A percentile compares a stretch with the other conserved stretches of the same genome.
These are phyloP conservation scores for Castanea sativa DNA, from an alignment of 306 rosid species.

Conservation along the genomic window DNA sequence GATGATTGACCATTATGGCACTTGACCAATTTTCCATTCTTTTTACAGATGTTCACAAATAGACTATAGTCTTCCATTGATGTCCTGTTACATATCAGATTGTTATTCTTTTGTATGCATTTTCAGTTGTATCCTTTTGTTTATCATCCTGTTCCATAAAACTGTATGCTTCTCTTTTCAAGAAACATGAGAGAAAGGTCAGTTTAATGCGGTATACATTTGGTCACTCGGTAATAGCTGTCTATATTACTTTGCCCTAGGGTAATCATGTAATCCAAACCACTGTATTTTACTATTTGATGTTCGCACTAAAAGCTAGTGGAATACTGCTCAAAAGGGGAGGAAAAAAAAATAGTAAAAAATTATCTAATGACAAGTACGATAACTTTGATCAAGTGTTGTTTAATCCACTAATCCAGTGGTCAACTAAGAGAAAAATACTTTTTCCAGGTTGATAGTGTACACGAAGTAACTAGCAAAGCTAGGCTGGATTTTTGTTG, in stretches of 20 bases:
- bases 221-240: background rate
- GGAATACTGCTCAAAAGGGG: too few species aligned
- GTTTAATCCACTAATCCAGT: background rate
- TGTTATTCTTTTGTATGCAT: background rate
- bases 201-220: background rate
- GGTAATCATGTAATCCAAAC: too few species aligned
- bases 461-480: too few species aligned
- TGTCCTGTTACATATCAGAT: background rate
- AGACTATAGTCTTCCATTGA: background rate
- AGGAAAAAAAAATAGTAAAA: too few species aligned
- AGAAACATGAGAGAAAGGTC: background rate
- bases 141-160: background rate
- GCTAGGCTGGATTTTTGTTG: background rate
- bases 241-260: too few species aligned
- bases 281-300: too few species aligned
- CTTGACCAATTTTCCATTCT: background rate
- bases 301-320: too few species aligned
- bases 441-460: background rate
- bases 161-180: background rate
- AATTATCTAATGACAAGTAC: too few species aligned
- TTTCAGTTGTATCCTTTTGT: background rate
- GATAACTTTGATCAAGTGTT: background rate
- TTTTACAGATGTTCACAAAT: too few species aligned
- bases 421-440: background rate
- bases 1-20: background rate